Conservation (phyloP, 2,329 filamentous ascomycete species). For the Penicillium sp. region DNA sequence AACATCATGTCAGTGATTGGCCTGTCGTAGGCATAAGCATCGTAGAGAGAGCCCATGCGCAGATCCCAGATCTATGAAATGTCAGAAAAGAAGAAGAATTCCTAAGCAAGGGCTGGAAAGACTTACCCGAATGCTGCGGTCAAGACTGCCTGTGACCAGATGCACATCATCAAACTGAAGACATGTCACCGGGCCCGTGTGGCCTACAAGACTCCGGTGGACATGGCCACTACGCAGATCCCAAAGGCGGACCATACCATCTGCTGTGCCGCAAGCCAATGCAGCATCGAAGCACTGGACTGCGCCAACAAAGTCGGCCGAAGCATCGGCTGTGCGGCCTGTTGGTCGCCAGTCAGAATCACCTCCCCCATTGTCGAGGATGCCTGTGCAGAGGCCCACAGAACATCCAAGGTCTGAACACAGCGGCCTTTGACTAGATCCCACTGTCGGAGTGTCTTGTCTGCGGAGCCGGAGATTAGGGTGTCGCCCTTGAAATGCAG, state of each 20-base stretch:
- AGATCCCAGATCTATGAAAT: constrained; percentile 87
- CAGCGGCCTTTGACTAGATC: constrained; percentile 96
- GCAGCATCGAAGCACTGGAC: constrained; percentile 95
- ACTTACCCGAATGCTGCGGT: constrained; percentile 88
- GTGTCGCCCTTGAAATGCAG: constrained; percentile 86
- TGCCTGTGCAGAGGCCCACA: constrained; percentile 94
- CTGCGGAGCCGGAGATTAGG: constrained; percentile 89
- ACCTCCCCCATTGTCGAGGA: constrained; percentile 62
- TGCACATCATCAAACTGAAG: constrained; percentile 96
- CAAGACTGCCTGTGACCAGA: constrained; percentile 85
- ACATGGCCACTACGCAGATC: constrained; percentile 95
- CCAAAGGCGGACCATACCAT: constrained; percentile 96
- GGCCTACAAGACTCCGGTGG: constrained; percentile 90
- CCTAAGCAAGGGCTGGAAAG: not conserved
- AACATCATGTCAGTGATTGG: constrained; percentile 97
- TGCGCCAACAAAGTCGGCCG: constrained; percentile 89
- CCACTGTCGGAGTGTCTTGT: constrained; percentile 97
- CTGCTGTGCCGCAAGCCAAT: constrained; percentile 90
- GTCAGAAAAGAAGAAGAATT: constrained; percentile 23
- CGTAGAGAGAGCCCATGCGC: constrained; percentile 88
- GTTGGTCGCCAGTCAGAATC: constrained; percentile 67
- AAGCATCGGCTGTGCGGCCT: constrained; percentile 58
- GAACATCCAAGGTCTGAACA: constrained; percentile 93
- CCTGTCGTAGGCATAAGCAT: constrained; percentile 92
- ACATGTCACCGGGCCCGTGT: constrained; percentile 90